These are phyloP conservation scores for Dictyostelium purpureum DNA, from an alignment of 78 protist genomes.

Conservation along the genomic window DNA sequence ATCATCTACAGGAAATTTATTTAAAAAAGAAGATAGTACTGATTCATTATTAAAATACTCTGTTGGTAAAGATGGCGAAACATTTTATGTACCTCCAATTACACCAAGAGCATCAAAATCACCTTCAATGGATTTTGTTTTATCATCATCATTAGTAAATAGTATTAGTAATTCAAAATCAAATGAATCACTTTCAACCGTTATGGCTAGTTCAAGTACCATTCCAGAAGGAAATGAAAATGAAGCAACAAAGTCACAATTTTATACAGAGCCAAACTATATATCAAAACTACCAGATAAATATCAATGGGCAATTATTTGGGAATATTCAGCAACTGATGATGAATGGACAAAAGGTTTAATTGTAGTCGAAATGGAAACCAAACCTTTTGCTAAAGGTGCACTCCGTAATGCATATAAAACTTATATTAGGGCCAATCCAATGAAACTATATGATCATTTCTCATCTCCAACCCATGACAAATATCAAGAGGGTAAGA, in stretches of 20 bases:
- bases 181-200: neutral
- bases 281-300: slow-evolving; percentile 34
- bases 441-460: slow-evolving; percentile 12
- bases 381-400: slow-evolving; percentile 68
- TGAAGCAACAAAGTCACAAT: neutral
- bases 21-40: neutral
- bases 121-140: neutral
- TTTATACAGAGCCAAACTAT: neutral
- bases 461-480: neutral
- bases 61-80: neutral
- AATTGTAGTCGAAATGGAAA: slow-evolving; percentile 35
- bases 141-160: neutral
- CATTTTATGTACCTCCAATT: slow-evolving; percentile 3
- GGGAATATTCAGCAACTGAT: slow-evolving; percentile 47
- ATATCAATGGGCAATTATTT: slow-evolving; percentile 54
- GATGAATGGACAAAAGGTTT: slow-evolving; percentile 70
- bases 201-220: neutral
- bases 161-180: neutral
- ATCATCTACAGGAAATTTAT: neutral
- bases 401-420: slow-evolving; percentile 59
- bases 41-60: neutral
- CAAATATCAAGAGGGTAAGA: slow-evolving; percentile 42
- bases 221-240: neutral
- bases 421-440: slow-evolving; percentile 1
- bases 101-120: slow-evolving; percentile 10